Evolutionary conservation across 1,139 yeast genomes (phyloP).

Genomic region (Suhomyces taliae): DNA sequence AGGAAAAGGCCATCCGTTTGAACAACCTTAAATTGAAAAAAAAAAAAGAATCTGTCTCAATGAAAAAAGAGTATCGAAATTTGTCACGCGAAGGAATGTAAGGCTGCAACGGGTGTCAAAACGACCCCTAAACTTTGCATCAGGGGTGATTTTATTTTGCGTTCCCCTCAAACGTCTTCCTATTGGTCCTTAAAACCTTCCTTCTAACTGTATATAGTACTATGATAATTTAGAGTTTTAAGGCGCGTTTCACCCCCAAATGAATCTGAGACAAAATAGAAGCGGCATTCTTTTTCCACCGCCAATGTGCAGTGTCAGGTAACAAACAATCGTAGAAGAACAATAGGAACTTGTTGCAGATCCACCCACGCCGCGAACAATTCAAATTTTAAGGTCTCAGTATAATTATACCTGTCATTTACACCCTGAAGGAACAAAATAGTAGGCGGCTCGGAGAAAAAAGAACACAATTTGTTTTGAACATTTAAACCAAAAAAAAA

Average conservation of each 20-base stretch:
- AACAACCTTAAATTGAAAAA: conserved; percentile 26
- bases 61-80: background rate
- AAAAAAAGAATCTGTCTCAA: too few relatives aligned
- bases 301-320: background rate
- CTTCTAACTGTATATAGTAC: background rate
- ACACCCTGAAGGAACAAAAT: background rate
- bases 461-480: too few relatives aligned
- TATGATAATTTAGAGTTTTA: too few relatives aligned
- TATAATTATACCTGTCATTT: background rate
- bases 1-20: conserved; percentile 86
- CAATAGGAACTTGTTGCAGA: background rate
- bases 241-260: background rate
- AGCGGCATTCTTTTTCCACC: background rate
- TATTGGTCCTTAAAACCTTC: background rate
- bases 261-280: background rate
- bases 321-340: background rate
- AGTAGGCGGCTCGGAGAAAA: too few relatives aligned
- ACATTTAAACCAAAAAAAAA: too few relatives aligned
- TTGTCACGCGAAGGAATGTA: background rate
- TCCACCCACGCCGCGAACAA: background rate
- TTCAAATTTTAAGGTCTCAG: background rate
- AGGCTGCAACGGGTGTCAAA: background rate
- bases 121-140: background rate
- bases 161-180: background rate
- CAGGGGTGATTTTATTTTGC: background rate